phyloP scores from a whole-genome alignment of 2,329 filamentous ascomycete species.

The Penicillium sp. region DNA sequence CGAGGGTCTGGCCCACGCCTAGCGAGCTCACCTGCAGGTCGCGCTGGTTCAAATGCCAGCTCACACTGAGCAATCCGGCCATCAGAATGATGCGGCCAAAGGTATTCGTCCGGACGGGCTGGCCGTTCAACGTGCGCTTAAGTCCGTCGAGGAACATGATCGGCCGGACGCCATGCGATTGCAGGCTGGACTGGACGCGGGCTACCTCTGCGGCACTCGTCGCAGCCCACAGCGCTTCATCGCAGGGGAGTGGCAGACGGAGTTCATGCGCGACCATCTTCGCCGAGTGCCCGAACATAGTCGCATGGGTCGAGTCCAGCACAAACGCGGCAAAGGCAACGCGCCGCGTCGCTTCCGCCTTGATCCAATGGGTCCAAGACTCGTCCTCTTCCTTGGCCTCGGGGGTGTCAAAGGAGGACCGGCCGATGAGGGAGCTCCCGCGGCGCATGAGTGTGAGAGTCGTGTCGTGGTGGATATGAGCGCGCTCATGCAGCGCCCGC shows the following conservation, averaged over 20 bases:
- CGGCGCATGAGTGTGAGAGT: slow-evolving; percentile 94
- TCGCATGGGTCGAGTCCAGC: slow-evolving; percentile 92
- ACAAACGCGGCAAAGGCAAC: slow-evolving; percentile 93
- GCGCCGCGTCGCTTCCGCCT: slow-evolving; percentile 83
- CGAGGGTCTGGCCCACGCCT: slow-evolving; percentile 75
- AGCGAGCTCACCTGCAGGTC: slow-evolving; percentile 90
- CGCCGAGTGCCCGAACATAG: slow-evolving; percentile 96
- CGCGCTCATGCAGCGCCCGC: slow-evolving; percentile 84
- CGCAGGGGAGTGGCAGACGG: slow-evolving; percentile 85
- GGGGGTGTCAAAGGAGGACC: slow-evolving; percentile 80
- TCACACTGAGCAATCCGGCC: slow-evolving; percentile 89
- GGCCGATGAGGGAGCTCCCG: slow-evolving; percentile 85
- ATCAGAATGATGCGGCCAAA: slow-evolving; percentile 93
- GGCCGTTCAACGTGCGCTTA: slow-evolving; percentile 83
- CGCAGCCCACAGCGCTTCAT: slow-evolving; percentile 90
- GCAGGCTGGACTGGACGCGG: slow-evolving; percentile 76
- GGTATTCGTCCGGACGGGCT: slow-evolving; percentile 84
- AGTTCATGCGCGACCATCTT: slow-evolving; percentile 98
- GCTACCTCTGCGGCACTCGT: slow-evolving; percentile 84
- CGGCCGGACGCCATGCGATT: slow-evolving; percentile 79
- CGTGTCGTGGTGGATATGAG: slow-evolving; percentile 94
- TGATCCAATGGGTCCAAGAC: slow-evolving; percentile 96
- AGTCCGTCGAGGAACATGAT: slow-evolving; percentile 88
- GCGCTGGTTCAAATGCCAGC: slow-evolving; percentile 96
- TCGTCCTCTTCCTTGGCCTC: slow-evolving; percentile 74